Evolutionary conservation across 768 basidiomycete species (phyloP).

Genomic region (Cytidiella melzeri): DNA sequence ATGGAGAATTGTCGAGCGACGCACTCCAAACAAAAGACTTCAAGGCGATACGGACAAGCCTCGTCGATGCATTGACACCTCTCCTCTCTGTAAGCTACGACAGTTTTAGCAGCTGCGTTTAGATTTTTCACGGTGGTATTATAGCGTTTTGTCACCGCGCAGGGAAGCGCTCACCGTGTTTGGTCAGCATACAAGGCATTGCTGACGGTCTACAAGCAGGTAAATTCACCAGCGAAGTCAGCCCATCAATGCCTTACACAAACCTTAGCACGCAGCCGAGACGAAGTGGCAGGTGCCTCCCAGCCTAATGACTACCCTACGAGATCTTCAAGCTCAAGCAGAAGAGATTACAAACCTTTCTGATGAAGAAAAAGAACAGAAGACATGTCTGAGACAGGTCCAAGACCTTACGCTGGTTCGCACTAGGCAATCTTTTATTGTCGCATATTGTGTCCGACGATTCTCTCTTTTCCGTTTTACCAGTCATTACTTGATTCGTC

Average conservation of each 20-base stretch:
- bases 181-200: conserved; percentile 35
- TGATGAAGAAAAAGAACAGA: conserved; percentile 2
- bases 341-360: conserved; percentile 1
- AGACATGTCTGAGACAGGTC: conserved; percentile 16
- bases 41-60: neutral
- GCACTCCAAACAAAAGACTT: neutral
- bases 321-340: conserved; percentile 15
- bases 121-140: too few relatives aligned
- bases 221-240: conserved; percentile 19
- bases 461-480: conserved; percentile 23
- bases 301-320: conserved; percentile 10
- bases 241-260: conserved; percentile 15
- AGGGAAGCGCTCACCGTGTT: too few relatives aligned
- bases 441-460: conserved; percentile 24
- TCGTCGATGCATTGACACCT: neutral
- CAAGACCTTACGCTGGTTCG: conserved; percentile 28
- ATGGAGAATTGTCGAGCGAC: conserved; percentile 13
- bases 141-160: too few relatives aligned
- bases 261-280: conserved; percentile 13
- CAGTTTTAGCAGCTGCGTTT: too few relatives aligned
- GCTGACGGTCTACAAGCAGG: conserved; percentile 38
- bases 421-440: conserved; percentile 26
- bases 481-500: conserved; percentile 21
- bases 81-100: conserved; percentile 28
- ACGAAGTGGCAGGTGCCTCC: conserved; percentile 15